Evolutionary conservation across 2,329 filamentous ascomycete genomes (phyloP).

Genomic region (Emmonsiellopsis sp.): DNA sequence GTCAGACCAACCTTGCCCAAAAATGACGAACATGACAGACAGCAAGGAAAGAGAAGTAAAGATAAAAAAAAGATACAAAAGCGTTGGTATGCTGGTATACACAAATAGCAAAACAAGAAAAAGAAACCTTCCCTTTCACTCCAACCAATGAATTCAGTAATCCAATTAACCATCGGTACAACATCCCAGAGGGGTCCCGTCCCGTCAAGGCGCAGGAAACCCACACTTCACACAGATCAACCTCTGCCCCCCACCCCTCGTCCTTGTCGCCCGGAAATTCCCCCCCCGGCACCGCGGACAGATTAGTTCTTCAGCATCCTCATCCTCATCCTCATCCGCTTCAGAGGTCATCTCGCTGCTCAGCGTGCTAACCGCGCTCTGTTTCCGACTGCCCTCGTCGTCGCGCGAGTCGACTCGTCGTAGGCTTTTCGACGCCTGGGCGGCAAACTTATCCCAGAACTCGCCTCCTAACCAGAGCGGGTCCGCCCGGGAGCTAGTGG

Average conservation of each 20-base stretch:
- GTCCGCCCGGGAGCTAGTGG: constrained; percentile 15
- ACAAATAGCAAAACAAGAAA: neutral
- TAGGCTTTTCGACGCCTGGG: constrained; percentile 22
- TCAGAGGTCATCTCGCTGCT: constrained; percentile 47
- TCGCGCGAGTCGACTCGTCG: constrained; percentile 6
- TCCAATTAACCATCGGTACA: neutral
- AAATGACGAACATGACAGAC: no score
- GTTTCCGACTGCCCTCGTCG: constrained; percentile 5
- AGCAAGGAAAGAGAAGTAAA: no score
- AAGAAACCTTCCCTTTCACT: no score
- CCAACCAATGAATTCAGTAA: neutral
- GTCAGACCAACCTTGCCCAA: no score
- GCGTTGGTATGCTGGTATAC: neutral
- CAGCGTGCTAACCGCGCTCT: constrained; percentile 44
- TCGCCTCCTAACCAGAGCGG: constrained; percentile 42
- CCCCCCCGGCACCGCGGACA: constrained; percentile 52
- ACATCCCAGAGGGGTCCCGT: neutral
- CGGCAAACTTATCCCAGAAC: constrained; percentile 44
- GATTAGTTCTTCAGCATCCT: constrained; percentile 40
- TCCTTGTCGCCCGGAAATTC: constrained; percentile 54
- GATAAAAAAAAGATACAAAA: no score
- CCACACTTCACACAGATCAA: constrained; percentile 52
- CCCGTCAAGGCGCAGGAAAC: constrained; percentile 6
- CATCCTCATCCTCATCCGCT: constrained; percentile 17
- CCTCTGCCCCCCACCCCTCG: constrained; percentile 43